Evolutionary conservation across 441 rosid genomes (phyloP), one percentile per base, ranked within the genome.

Genomic region (Eruca vesicaria): DNA sequence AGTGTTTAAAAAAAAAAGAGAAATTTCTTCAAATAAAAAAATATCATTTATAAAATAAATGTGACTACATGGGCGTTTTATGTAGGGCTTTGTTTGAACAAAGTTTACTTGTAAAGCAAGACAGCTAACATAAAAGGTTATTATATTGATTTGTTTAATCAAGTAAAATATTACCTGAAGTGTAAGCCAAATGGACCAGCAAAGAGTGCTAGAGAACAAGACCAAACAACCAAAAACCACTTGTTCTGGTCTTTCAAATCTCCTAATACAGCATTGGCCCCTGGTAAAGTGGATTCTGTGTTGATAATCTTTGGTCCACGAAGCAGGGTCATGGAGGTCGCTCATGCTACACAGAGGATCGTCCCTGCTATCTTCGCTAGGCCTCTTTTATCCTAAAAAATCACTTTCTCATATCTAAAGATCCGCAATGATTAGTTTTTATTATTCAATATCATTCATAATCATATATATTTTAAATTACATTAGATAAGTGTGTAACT

Each of bases 161-260:
- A 63, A 63, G 29, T 60, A 7, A 8, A 7, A 15, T n/a, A 36
- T 45, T 75, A 82, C 89, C 85, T 81, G 90, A 14, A 88, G 78
- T 75, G 83, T 83, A 15, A 90, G 68, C 96, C 96, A 89, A 61
- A 79, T 18, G n/a, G 94, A 83, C 96, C 96, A 92, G 80, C 84
- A 90, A 66, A 67, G 73, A 31, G 84, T 11, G 71, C 89, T 83
- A 69, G 78, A 84, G 15, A 88, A 78, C 61, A 88, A 81, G 67
- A 84, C 79, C 31, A 84, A 16, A 68, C 88, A 87, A 14, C 97
- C 96, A 69, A 84, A 48, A 89, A 59, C 93, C 92, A 89, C 48
- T 36, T 61, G 16, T 82, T 80, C 31, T 62, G 79, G 12, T 68
- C 78, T 18, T 63, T 55, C 6, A 62, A 62, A 21, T 52, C 15